Evolutionary conservation across 768 basidiomycete species (phyloP), one percentile per base, ranked within the genome.

Genomic region (Paxillus involutus): DNA sequence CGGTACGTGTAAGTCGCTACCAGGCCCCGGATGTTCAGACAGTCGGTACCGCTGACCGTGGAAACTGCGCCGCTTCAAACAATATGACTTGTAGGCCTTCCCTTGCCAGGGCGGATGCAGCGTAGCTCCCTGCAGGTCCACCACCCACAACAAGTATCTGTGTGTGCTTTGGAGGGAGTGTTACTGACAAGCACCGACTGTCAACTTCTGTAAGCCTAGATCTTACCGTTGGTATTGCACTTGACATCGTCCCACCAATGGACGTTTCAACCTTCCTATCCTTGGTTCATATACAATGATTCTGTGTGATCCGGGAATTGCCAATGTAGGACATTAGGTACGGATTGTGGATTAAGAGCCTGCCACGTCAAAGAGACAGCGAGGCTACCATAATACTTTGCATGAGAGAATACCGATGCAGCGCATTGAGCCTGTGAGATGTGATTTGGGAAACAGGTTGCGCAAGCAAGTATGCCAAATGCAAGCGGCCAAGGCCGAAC

Each of bases 51-150:
- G 17, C 60, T 37, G 62, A 80, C 80, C 85, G 70, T 39, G 84
- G 84, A 59, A 84, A 85, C 43, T 78, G 73, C 19, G 74, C 73
- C 14, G 78, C 74, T 61, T 86, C 84, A 19, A 85, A 65, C 47
- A 85, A 56, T 14, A 80, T 77, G 24, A 86, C 85, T 41, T 82
- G 74, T 44, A 81, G 60, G 4, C 83, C 82, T 61, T 86, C 84
- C n/a, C 77, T 69, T 10, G 80, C 80, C 6, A 86, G 75, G 29
- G 73, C 76, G 6, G 80, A 66, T 2, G 84, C 81, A n/a, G 81
- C 69, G 55, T 79, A 85, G 56, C 75, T 77, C 29, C 84, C 84
- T 7, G 75, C 79, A 1, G 84, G 84, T 14, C 84, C 84, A 46
- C 84, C 84, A 9, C 84, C 84, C 12, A 85, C 67, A 32, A 86